Evolutionary conservation across 441 rosid species (phyloP), one percentile per base, ranked within the genome.

Genomic region (Adansonia gregorii): DNA sequence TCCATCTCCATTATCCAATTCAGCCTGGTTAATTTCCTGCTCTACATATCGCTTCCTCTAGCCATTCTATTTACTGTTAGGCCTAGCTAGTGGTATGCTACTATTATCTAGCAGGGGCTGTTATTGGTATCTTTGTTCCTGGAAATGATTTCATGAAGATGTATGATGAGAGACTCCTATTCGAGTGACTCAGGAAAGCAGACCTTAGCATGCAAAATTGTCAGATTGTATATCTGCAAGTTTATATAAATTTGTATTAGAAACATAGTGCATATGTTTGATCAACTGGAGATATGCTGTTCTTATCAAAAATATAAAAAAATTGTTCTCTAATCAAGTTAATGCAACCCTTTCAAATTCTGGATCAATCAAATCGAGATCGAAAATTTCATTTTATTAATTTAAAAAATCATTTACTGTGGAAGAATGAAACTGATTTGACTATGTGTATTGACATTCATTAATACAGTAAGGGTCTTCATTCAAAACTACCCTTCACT

Each of bases 151-250:
- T 54, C 10, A 39, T 54, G 59, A n/a, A n/a, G 9, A 6, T 7
- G 12, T 24, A 9, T 10, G 41, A 4, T 24, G n/a, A 1, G 39
- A 12, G 67, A 27, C 8, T 27, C 1, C 22, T 24, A 12, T 12
- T 22, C 19, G 27, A 17, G 52, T 20, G 43, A 73, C 55, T 22
- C 54, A 20, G 12, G 43, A 73, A 73, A 56, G 54, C 20, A 58
- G 67, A 43, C 76, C 66, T 43, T 35, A 58, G 31, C 20, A 35
- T 15, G 24, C 46, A 73, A 17, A 14, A n/a, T 35, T 82, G 80
- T 78, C 82, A 76, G 79, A 55, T 24, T 76, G 68, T 66, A 79
- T 76, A 82, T 78, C 72, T 66, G 76, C 55, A n/a, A 71, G 46
- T 82, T 24, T 52, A 71, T 55, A 55, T 4, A 67, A 20, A 48